phyloP scores from a whole-genome alignment of 495 filamentous ascomycete genomes.

The Daldinia concentrica region DNA sequence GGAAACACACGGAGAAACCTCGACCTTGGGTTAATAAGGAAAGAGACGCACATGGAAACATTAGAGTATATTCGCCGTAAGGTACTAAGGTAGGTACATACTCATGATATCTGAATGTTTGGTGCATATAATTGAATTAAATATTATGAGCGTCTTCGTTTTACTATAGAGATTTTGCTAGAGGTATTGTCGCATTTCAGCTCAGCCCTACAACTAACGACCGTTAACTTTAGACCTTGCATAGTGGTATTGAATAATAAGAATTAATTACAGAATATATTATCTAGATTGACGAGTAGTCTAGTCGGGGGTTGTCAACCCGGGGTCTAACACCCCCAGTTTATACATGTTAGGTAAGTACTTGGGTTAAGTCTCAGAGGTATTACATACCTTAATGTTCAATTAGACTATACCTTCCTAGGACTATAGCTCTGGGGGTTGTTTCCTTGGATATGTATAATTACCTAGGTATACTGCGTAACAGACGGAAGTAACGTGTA shows the following conservation, averaged over 20 bases:
- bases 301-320: conserved; percentile 27
- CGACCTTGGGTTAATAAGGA: conserved; percentile 17
- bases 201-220: conserved; percentile 39
- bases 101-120: not conserved
- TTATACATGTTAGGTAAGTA: conserved; percentile 7
- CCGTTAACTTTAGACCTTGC: conserved; percentile 32
- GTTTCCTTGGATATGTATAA: not conserved
- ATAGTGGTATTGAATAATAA: conserved; percentile 38
- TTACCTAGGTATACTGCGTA: not conserved
- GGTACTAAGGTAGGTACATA: not conserved
- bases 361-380: conserved; percentile 6
- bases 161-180: not conserved
- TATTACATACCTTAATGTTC: conserved; percentile 10
- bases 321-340: conserved; percentile 14
- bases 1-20: conserved; percentile 37
- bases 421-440: not conserved
- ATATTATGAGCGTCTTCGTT: not conserved
- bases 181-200: conserved; percentile 40
- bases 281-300: conserved; percentile 39
- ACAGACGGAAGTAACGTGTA: conserved; percentile 23
- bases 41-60: conserved; percentile 5
- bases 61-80: not conserved
- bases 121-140: not conserved
- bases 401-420: conserved; percentile 13
- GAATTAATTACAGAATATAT: conserved; percentile 39